A percentile compares a stretch with the other conserved stretches of the same genome.
Evolutionary conservation across 768 basidiomycete species (phyloP).

Genomic region (Tulasnella calospora): DNA sequence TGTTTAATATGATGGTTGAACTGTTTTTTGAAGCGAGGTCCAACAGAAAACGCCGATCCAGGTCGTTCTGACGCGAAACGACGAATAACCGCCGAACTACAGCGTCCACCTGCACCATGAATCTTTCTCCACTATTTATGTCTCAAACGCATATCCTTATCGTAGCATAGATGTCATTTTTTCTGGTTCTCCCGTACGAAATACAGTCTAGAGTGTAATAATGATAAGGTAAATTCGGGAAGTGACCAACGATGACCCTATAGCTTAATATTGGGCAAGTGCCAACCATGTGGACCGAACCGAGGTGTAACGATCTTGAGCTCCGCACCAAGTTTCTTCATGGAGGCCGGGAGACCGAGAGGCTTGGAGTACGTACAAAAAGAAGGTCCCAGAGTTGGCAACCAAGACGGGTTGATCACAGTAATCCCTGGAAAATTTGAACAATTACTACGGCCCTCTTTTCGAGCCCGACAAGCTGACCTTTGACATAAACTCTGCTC

Average conservation of each 20-base stretch:
- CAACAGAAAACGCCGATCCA: background rate
- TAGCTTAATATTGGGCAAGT: constrained; percentile 67
- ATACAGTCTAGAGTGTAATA: background rate
- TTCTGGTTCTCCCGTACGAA: background rate
- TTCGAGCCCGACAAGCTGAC: constrained; percentile 40
- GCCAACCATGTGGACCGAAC: constrained; percentile 83
- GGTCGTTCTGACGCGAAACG: background rate
- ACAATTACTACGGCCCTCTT: background rate
- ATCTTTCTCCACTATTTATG: background rate
- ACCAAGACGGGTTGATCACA: constrained; percentile 80
- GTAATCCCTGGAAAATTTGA: constrained; percentile 56
- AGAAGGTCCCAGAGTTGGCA: constrained; percentile 69
- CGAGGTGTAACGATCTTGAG: constrained; percentile 70
- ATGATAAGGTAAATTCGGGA: background rate
- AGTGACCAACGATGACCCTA: background rate
- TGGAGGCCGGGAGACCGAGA: constrained; percentile 45
- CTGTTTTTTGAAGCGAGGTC: background rate
- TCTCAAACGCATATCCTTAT: background rate
- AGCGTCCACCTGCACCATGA: background rate
- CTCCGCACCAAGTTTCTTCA: constrained; percentile 47
- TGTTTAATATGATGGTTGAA: background rate
- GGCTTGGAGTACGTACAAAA: constrained; percentile 90
- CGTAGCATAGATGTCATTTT: background rate
- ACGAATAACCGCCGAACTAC: background rate
- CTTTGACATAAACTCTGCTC: constrained; percentile 71